Evolutionary conservation across 257 asterid genomes (phyloP).

Genomic region (Osmanthus fragrans): DNA sequence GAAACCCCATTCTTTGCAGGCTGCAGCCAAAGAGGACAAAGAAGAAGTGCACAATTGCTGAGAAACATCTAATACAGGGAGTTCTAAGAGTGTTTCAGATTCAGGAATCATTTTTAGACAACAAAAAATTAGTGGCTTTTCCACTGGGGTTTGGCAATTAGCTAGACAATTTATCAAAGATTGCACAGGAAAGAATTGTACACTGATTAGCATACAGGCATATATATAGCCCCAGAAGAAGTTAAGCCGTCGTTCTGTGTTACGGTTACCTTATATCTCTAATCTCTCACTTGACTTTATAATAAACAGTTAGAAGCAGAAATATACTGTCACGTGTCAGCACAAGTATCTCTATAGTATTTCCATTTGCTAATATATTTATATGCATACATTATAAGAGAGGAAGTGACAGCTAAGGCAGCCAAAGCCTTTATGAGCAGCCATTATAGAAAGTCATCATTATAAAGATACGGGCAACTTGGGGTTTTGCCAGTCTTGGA

Average conservation of each 20-base stretch:
- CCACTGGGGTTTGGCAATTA: conserved; percentile 24
- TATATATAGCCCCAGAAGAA: background rate
- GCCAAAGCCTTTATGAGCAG: background rate
- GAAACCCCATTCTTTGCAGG: conserved; percentile 78
- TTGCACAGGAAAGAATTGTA: conserved; percentile 11
- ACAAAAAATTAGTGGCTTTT: conserved; percentile 15
- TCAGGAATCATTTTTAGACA: conserved; percentile 44
- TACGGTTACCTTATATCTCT: background rate
- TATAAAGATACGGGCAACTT: conserved; percentile 26
- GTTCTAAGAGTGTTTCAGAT: conserved; percentile 45
- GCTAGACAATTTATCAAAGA: conserved; percentile 15
- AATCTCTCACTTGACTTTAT: conserved; percentile 18
- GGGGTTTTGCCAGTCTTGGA: conserved; percentile 21
- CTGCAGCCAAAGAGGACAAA: conserved; percentile 47
- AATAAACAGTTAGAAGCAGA: background rate
- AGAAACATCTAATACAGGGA: conserved; percentile 62
- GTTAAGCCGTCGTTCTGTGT: conserved; percentile 1
- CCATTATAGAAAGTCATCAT: conserved; percentile 9
- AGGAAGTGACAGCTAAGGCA: background rate
- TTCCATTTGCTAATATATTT: background rate
- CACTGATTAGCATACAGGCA: background rate
- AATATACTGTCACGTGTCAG: background rate
- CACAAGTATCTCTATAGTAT: background rate
- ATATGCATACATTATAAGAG: background rate
- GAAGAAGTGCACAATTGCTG: conserved; percentile 40